Base-by-base conservation (phyloP, 164 flowering plant species). In the Liriodendron chinense region DNA sequence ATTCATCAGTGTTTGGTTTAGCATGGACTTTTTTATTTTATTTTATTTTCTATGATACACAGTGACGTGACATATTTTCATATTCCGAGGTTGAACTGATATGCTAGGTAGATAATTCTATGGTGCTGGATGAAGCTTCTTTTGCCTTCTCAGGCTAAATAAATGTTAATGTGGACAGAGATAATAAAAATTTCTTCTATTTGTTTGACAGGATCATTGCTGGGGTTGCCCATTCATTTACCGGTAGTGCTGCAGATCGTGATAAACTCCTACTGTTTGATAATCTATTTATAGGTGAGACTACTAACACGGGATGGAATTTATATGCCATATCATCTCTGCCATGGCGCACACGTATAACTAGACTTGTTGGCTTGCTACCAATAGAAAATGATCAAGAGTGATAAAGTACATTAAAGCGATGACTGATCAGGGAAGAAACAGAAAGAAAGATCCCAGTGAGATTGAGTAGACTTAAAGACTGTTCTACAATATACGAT, bases 191-290 rank as follows among this genome's bases (percentile, higher is more conserved):
- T 66, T 81, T 66, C 68, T 56, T 73, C 14, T 71, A 71, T 66
- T 74, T 53, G 66, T 67, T 75, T 70, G 48, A 65, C 83, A 96
- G 98, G 84, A 91, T 91, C 65, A 77, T 50, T 79, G 84, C 83
- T 70, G 99, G 99, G 74, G 98, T 96, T 69, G 82, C 91, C 47
- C 99, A 96, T 89, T 96, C 98, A 63, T 96, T 96, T 77, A 96
- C 98, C 71, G 99, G 88, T 43, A 92, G 87, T 86, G 89, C 88
- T 61, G 91, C 87, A 72, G 98, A 96, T 74, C 84, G 93, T 75
- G 90, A 91, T 74, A 90, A 85, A 74, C 94, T 96, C 74, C 88
- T 92, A 79, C 76, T 88, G 43, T 90, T 91, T 78, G 74, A 50
- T 73, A 88, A 92, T 78, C 77, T 96, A 78, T 96, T 80, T 73